These are phyloP conservation scores for Trichophyton mentagrophytes DNA, from an alignment of 2,329 filamentous ascomycete species.

Conservation along the genomic window DNA sequence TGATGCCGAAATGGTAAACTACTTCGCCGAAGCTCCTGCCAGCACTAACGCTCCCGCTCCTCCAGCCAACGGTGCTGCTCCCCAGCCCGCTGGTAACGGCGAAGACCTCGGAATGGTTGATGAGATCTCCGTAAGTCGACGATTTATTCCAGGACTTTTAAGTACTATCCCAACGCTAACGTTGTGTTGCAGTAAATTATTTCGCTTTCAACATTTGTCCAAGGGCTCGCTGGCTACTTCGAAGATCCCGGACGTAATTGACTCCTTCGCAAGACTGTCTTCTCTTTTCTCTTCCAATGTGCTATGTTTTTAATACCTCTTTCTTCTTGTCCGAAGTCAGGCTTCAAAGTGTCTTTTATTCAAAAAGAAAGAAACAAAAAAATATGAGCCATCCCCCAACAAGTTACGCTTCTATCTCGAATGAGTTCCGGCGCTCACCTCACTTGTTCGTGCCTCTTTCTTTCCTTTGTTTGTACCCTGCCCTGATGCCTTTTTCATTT, in stretches of 20 bases:
- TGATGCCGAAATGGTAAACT: slow-evolving; percentile 95
- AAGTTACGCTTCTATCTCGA: not conserved
- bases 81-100: slow-evolving; percentile 37
- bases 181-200: not conserved
- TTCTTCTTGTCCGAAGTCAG: not conserved
- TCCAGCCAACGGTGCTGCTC: slow-evolving; percentile 34
- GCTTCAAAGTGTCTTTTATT: not conserved
- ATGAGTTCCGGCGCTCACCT: not conserved
- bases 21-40: slow-evolving; percentile 48
- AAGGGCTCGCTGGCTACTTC: not conserved
- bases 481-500: not conserved
- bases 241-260: not conserved
- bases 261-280: not conserved
- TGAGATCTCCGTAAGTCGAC: slow-evolving; percentile 39
- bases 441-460: too few species aligned
- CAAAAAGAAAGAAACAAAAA: not conserved
- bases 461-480: not conserved
- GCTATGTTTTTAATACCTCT: not conserved
- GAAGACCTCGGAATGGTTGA: slow-evolving; percentile 42
- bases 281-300: not conserved
- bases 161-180: not conserved
- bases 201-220: not conserved
- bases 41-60: slow-evolving; percentile 31
- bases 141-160: too few species aligned
- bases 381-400: not conserved